phyloP scores from a whole-genome alignment of 345 rosid genomes.

The Hibiscus trionum region DNA sequence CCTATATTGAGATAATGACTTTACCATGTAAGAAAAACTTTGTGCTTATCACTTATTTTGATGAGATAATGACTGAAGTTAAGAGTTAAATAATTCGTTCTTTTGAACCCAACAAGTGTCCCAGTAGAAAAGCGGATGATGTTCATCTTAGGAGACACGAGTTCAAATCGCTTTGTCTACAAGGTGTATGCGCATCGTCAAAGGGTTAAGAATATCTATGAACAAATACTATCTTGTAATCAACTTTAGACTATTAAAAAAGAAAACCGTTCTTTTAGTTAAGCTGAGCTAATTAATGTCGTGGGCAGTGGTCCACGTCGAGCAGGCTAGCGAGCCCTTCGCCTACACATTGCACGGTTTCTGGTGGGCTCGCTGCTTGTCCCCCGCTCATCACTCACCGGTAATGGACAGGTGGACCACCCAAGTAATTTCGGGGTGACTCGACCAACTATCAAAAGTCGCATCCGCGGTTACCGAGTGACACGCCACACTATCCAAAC shows the following conservation, averaged over 20 bases:
- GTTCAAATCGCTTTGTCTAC: too few species aligned
- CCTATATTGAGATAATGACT: neutral
- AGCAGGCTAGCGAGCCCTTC: neutral
- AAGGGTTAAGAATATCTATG: too few species aligned
- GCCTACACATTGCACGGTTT: neutral
- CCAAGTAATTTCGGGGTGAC: slow-evolving; percentile 10
- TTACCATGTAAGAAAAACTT: neutral
- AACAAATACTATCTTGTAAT: too few species aligned
- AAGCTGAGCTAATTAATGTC: neutral
- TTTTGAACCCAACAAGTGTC: too few species aligned
- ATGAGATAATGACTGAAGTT: neutral
- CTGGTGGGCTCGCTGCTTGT: neutral
- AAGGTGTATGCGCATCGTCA: too few species aligned
- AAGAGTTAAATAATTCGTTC: neutral
- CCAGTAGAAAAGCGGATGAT: too few species aligned
- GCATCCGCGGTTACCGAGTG: neutral
- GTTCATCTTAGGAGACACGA: too few species aligned
- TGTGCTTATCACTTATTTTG: neutral
- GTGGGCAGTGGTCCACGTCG: neutral
- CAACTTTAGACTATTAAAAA: too few species aligned
- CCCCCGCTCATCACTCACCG: neutral
- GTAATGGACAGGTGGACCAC: neutral
- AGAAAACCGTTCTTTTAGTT: too few species aligned
- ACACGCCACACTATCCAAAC: neutral
- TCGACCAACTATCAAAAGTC: neutral